Percentiles rank a stretch among this genome's conserved stretches.
These are phyloP conservation scores for Aspergillus pseudoglaucus DNA, from an alignment of 2,329 filamentous ascomycete genomes.

Conservation along the genomic window DNA sequence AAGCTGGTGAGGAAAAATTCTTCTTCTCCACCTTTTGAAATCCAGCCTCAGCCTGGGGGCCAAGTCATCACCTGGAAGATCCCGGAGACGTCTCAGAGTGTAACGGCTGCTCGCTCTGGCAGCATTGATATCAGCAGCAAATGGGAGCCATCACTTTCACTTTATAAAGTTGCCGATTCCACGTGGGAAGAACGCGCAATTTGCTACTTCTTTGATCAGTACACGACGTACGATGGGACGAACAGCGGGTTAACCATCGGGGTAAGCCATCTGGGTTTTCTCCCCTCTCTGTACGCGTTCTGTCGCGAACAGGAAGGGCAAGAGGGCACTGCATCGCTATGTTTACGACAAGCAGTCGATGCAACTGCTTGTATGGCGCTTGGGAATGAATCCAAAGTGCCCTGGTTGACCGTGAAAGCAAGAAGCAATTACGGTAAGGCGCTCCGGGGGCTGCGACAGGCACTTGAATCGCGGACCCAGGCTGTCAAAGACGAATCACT, in stretches of 20 bases:
- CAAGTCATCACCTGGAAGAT: neutral
- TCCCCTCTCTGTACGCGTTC: slow-evolving; percentile 29
- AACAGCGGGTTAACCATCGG: slow-evolving; percentile 16
- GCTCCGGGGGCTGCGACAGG: slow-evolving; percentile 22
- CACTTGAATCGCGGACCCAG: slow-evolving; percentile 21
- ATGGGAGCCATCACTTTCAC: slow-evolving; percentile 6
- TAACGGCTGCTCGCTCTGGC: neutral
- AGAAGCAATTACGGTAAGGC: slow-evolving; percentile 27
- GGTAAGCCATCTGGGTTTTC: slow-evolving; percentile 29
- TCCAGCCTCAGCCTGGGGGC: neutral
- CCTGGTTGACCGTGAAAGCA: slow-evolving; percentile 21
- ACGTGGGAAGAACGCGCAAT: slow-evolving; percentile 32
- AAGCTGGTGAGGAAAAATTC: slow-evolving; percentile 18
- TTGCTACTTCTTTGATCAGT: slow-evolving; percentile 38
- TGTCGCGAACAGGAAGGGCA: slow-evolving; percentile 14
- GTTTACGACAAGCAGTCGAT: slow-evolving; percentile 29
- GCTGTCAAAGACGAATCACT: slow-evolving; percentile 32
- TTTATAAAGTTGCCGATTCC: slow-evolving; percentile 21
- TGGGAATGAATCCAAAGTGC: slow-evolving; percentile 22
- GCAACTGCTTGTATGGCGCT: slow-evolving; percentile 30
- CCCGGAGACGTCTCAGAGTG: neutral
- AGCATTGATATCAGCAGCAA: neutral
- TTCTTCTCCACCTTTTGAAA: neutral
- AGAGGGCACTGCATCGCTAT: slow-evolving; percentile 16
- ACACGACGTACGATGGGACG: slow-evolving; percentile 19